Evolutionary conservation across 1,284 basidiomycete species (phyloP).

Genomic region (Cutaneotrichosporon cavernicola): DNA sequence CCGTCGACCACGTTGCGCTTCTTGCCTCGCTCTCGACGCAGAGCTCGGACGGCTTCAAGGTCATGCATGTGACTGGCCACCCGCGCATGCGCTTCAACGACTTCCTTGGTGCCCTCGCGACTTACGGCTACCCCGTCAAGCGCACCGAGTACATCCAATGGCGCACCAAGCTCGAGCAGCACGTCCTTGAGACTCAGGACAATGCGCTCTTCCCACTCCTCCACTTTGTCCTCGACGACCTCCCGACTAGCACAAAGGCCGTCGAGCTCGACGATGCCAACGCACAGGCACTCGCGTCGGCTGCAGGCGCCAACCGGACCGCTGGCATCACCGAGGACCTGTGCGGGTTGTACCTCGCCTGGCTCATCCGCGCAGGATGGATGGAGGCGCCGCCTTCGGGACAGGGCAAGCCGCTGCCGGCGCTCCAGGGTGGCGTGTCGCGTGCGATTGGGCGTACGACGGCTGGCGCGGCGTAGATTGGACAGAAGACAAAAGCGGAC

Average conservation of each 20-base stretch:
- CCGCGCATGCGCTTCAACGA: constrained; percentile 89
- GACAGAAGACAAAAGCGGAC: not conserved
- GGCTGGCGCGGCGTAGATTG: constrained; percentile 26
- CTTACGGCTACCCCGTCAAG: constrained; percentile 77
- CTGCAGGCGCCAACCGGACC: constrained; percentile 57
- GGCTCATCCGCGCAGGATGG: constrained; percentile 86
- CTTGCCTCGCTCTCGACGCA: constrained; percentile 71
- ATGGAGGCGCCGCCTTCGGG: constrained; percentile 63
- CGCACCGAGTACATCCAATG: constrained; percentile 88
- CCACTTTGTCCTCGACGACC: constrained; percentile 94
- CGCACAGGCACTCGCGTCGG: constrained; percentile 65
- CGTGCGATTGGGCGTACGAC: constrained; percentile 53
- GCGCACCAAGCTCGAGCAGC: constrained; percentile 88
- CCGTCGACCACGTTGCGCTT: constrained; percentile 92
- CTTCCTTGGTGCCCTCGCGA: constrained; percentile 71
- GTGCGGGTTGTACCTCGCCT: constrained; percentile 88
- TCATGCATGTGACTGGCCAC: constrained; percentile 83
- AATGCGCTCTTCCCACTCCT: constrained; percentile 96
- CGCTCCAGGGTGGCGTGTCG: constrained; percentile 47
- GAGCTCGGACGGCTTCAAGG: constrained; percentile 58
- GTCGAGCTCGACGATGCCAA: constrained; percentile 88
- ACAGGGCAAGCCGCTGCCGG: constrained; percentile 44
- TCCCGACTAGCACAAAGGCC: constrained; percentile 93
- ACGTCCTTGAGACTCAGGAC: constrained; percentile 88
- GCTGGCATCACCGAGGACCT: constrained; percentile 73